Base-by-base conservation (phyloP, 2,329 filamentous ascomycete genomes). In the Diaporthe sp. region DNA sequence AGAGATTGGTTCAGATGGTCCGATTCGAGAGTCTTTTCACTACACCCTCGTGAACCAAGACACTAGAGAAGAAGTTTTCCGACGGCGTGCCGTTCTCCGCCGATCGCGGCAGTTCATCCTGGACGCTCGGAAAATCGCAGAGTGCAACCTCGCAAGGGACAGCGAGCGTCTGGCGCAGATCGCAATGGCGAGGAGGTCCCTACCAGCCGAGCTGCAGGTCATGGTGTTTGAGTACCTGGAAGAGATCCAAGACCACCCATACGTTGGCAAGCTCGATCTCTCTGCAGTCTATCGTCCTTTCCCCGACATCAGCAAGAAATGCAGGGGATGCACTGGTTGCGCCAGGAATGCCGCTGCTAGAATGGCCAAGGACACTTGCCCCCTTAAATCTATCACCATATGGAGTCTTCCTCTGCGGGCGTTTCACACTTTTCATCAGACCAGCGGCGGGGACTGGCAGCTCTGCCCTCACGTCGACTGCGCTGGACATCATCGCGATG, bases 51-150 rank as follows among this genome's bases (percentile, higher is more conserved):
- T 28, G 10, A 39, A 73, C 13, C 44, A 37, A 19, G 19, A 74
- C 61, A 55, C 9, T 3, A 10, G 37, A 22, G 17, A 25, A 44
- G 12, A 7, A 2, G n/a, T 15, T 19, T 2, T 9, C 17, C 59
- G 72, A 68, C 19, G n/a, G 2, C 49, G 72, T 19, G 58, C 25
- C 17, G 31, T 34, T 10, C 72, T 69, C 39, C 72, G 49, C 28
- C 72, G 72, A 22, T 74, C 72, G 61, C 59, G 59, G 42, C 72
- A 74, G 25, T 74, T 74, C 13, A 10, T 74, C 25, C 34, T 74
- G 59, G 72, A 74, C 28, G 49, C 72, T 22, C 72, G 72, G 4
- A 69, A 49, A 25, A 49, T 74, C 17, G 72, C 46, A 34, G 13
- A 17, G 25, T 13, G 17, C 10, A 34, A 55, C 37, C 42, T 61